Percentiles rank a stretch among this genome's conserved stretches.
phyloP scores from a whole-genome alignment of 2,329 filamentous ascomycete genomes.

The Tolypocladium cylindrosporum region DNA sequence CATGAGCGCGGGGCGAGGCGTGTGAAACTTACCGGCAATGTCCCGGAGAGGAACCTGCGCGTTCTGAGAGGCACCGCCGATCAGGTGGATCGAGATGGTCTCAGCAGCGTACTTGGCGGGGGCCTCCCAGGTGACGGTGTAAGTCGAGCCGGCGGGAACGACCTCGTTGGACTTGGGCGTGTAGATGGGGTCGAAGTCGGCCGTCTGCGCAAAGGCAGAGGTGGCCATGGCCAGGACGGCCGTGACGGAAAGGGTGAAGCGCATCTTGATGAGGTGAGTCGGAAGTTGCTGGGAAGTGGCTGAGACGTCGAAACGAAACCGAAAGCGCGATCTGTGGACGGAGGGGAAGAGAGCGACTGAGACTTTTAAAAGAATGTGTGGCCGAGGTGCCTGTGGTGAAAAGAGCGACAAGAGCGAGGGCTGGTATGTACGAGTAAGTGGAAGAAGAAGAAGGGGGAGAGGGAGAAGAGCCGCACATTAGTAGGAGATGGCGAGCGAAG shows the following conservation, averaged over 20 bases:
- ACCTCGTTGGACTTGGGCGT: constrained; percentile 32
- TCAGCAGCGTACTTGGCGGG: constrained; percentile 28
- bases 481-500: not conserved
- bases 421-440: not conserved
- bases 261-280: constrained; percentile 35
- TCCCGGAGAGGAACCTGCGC: constrained; percentile 30
- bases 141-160: constrained; percentile 37
- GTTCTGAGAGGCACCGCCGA: constrained; percentile 37
- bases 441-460: not conserved
- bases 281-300: not conserved
- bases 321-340: not conserved
- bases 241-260: constrained; percentile 36
- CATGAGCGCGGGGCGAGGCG: not conserved
- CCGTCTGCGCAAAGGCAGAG: constrained; percentile 41
- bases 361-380: not conserved
- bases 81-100: constrained; percentile 41
- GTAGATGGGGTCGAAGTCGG: constrained; percentile 45
- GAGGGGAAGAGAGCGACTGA: not conserved
- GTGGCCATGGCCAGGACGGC: constrained; percentile 41
- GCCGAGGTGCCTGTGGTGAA: not conserved
- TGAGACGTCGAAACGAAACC: not conserved
- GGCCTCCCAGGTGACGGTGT: constrained; percentile 40
- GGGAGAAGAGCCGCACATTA: not conserved
- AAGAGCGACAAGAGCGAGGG: not conserved
- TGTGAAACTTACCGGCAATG: constrained; percentile 39